These are phyloP conservation scores for Kalaharituber pfeilii DNA, from an alignment of 2,329 filamentous ascomycete species.

Conservation along the genomic window DNA sequence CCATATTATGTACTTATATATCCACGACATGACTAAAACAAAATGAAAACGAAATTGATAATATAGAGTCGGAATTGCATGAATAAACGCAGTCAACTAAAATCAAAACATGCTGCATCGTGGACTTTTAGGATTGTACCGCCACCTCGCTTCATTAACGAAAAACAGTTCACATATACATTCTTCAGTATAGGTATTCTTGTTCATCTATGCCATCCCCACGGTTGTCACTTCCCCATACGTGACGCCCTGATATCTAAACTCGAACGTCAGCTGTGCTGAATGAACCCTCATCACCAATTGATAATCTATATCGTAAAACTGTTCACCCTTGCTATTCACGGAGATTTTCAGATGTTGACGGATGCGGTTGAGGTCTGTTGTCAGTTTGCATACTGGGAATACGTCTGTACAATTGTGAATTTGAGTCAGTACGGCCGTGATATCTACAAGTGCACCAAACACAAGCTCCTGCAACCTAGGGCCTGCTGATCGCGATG, in stretches of 20 bases:
- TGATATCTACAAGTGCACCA: too few relatives aligned
- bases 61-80: background rate
- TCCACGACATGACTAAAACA: too few relatives aligned
- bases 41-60: background rate
- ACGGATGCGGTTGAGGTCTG: background rate
- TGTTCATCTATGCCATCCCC: background rate
- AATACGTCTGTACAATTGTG: background rate
- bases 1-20: too few relatives aligned
- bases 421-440: background rate
- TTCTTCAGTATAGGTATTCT: too few relatives aligned
- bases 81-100: background rate
- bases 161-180: too few relatives aligned
- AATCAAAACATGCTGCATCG: too few relatives aligned
- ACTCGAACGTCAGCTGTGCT: background rate
- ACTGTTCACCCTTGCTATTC: background rate
- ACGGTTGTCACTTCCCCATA: background rate
- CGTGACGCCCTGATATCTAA: background rate
- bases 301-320: background rate
- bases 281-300: background rate
- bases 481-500: too few relatives aligned
- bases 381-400: background rate
- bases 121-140: too few relatives aligned
- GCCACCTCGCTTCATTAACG: too few relatives aligned
- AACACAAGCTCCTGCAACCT: too few relatives aligned
- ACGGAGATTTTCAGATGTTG: background rate